These are phyloP conservation scores for Agarophyton chilense DNA, from an alignment of 23 red algal genomes.

Conservation along the genomic window DNA sequence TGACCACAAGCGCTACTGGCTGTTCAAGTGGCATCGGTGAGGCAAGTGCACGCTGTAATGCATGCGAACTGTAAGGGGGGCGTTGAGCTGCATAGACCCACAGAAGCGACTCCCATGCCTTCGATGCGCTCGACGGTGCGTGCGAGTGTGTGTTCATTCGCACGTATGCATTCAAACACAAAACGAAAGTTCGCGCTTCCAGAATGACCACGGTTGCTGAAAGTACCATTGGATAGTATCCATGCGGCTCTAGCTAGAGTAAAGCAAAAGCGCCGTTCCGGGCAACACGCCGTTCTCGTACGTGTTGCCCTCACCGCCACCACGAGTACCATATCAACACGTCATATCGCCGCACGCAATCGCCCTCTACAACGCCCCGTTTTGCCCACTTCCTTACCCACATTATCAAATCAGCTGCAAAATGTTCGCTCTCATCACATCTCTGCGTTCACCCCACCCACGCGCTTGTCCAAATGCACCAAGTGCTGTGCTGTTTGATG, in stretches of 20 bases:
- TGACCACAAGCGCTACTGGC: background rate
- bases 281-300: background rate
- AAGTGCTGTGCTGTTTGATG: background rate
- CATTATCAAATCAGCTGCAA: background rate
- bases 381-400: background rate
- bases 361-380: background rate
- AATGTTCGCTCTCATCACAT: background rate
- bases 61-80: background rate
- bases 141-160: no score
- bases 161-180: no score
- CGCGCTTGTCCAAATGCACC: background rate
- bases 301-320: background rate
- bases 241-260: no score
- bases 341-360: background rate
- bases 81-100: no score
- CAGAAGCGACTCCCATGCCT: no score
- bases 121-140: no score
- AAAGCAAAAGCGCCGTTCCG: background rate
- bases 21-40: background rate
- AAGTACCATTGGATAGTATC: no score
- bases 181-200: no score
- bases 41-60: background rate
- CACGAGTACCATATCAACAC: background rate
- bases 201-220: no score
- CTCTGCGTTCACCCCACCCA: background rate